Base-by-base conservation (phyloP, 495 filamentous ascomycete genomes). In the Xylaria telfairii region DNA sequence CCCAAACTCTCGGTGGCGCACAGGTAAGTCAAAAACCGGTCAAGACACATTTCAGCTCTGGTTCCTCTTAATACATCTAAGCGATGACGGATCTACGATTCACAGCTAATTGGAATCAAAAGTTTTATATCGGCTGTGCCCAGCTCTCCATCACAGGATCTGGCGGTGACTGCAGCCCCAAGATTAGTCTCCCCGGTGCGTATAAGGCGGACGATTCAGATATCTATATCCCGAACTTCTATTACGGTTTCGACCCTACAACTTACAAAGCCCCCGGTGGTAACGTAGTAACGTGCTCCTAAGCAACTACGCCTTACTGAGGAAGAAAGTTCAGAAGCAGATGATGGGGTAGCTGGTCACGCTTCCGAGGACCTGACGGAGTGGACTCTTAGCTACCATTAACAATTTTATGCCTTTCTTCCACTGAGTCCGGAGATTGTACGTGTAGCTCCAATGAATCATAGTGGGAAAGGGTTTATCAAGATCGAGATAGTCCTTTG, bases 211-310 rank as follows among this genome's bases (percentile, higher is more conserved):
- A 75, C 21, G 71, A 80, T 39, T 64, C 70, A 12, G 75, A 80
- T 26, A 79, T 80, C 32, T 79, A 80, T n/a, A 80, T 80, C 46
- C 72, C 75, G 0, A 67, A 80, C 32, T 49, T 75, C 34, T 80
- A 80, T 26, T 68, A 78, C 28, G 77, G 78, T 4, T 79, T 80
- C 32, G 77, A 80, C 46, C 71, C 77, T 32, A 71, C 74, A 10
- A 80, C 73, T 0, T 80, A 78, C 44, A 65, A 73, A 7, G 77
- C 78, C 13, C 78, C 78, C 2, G 78, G 78, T 10, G 78, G 78
- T n/a, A 21, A 46, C 61, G 37, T 64, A 9, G 61, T 28, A 28
- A 64, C 42, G 17, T 64, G 61, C 39, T 46, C 61, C 2, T 64
- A 28, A 59, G 56, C 8, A 13, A 37, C 49, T 12, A 53, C 26